Percentiles rank a stretch among this genome's conserved stretches.
phyloP scores from a whole-genome alignment of 768 basidiomycete genomes.

The Podaxis carcinomalis region DNA sequence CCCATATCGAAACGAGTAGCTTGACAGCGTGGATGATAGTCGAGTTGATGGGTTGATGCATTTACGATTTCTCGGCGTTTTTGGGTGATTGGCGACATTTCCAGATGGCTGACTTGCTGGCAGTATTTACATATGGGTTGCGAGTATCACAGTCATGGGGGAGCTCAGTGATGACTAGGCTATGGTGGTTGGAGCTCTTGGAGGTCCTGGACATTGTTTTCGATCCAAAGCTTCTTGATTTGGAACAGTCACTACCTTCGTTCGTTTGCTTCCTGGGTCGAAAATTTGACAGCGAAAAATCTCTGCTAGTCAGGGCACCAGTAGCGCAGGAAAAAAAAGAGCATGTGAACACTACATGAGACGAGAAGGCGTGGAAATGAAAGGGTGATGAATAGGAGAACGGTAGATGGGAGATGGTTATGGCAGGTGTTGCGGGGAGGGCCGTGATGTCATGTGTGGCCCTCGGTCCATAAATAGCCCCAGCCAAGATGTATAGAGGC shows the following conservation, averaged over 20 bases:
- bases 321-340: neutral
- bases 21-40: neutral
- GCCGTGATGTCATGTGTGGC: conserved; percentile 7
- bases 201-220: too few species aligned
- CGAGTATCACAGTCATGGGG: neutral
- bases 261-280: neutral
- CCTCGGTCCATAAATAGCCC: neutral
- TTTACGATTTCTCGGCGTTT: neutral
- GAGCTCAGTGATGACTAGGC: neutral
- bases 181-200: neutral
- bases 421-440: neutral
- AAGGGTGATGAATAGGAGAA: neutral
- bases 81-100: neutral
- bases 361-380: neutral
- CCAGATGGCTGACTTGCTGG: neutral
- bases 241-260: neutral
- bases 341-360: neutral
- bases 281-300: neutral
- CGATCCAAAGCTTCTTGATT: neutral
- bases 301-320: neutral
- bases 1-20: neutral
- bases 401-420: neutral
- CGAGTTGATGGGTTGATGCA: neutral
- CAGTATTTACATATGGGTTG: neutral
- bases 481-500: neutral